A percentile compares a stretch with the other conserved stretches of the same genome.
Evolutionary conservation across 495 filamentous ascomycete genomes (phyloP).

Genomic region (Penicillium waksmanii): DNA sequence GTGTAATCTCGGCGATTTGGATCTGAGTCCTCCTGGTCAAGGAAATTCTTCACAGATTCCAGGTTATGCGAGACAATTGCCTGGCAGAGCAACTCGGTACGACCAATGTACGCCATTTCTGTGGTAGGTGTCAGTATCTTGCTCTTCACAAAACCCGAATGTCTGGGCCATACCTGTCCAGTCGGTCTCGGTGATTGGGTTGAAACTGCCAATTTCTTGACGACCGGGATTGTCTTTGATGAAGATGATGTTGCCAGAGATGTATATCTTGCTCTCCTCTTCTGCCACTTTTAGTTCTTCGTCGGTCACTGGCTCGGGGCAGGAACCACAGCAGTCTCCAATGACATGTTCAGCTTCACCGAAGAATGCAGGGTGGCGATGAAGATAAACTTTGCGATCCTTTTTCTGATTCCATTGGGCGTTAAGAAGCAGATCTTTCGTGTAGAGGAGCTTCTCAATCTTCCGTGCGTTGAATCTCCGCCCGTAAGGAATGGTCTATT

Average conservation of each 20-base stretch:
- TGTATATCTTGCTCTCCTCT: constrained; percentile 71
- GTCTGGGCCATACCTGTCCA: constrained; percentile 69
- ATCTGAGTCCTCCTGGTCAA: constrained; percentile 61
- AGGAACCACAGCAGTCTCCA: constrained; percentile 78
- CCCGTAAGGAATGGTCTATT: constrained; percentile 72
- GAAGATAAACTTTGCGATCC: constrained; percentile 70
- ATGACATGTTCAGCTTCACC: constrained; percentile 69
- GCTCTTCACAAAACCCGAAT: neutral
- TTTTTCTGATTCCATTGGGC: constrained; percentile 81
- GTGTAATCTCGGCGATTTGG: constrained; percentile 73
- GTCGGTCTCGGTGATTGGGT: constrained; percentile 77
- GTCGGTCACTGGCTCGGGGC: constrained; percentile 66
- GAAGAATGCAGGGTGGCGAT: constrained; percentile 79
- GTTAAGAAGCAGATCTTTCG: constrained; percentile 79
- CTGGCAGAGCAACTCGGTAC: constrained; percentile 63
- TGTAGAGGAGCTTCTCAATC: constrained; percentile 79
- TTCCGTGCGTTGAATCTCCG: constrained; percentile 66
- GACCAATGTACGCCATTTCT: constrained; percentile 68
- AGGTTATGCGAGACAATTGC: constrained; percentile 74
- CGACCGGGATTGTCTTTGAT: constrained; percentile 79
- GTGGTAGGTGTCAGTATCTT: neutral
- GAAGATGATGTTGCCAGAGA: constrained; percentile 71
- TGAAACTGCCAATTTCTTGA: constrained; percentile 72
- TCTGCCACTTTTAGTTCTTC: constrained; percentile 71
- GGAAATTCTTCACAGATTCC: constrained; percentile 68